Evolutionary conservation across 73 alveolate genomes (phyloP).

Genomic region (Blepharisma stoltei): DNA sequence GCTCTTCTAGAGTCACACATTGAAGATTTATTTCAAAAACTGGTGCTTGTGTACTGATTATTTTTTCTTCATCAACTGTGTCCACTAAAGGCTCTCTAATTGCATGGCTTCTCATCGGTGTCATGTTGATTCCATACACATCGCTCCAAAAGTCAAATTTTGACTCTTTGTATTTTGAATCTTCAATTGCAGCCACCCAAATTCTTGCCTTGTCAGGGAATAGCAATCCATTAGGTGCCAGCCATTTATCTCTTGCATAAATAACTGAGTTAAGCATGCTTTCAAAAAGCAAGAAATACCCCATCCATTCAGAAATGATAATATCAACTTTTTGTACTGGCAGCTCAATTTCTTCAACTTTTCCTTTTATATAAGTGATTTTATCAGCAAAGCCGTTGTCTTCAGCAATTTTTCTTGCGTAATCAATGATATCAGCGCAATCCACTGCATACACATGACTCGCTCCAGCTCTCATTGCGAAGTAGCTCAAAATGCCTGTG

Average conservation of each 20-base stretch:
- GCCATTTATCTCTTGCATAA: constrained; percentile 91
- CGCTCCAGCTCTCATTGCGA: constrained; percentile 98
- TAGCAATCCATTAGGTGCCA: constrained; percentile 63
- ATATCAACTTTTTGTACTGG: constrained; percentile 92
- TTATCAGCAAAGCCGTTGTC: constrained; percentile 74
- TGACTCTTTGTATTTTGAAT: constrained; percentile 75
- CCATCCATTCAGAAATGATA: constrained; percentile 97
- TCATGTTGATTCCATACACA: constrained; percentile 84
- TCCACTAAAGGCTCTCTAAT: constrained; percentile 51
- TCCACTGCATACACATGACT: constrained; percentile 94
- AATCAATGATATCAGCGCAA: constrained; percentile 88
- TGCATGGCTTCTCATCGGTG: constrained; percentile 45
- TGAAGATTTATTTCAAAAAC: constrained; percentile 72
- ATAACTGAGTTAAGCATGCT: constrained; percentile 92
- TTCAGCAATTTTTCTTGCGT: constrained; percentile 80
- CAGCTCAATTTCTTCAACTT: constrained; percentile 91
- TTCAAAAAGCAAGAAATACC: constrained; percentile 88
- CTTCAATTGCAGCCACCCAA: constrained; percentile 84
- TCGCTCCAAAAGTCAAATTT: constrained; percentile 88
- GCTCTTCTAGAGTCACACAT: constrained; percentile 64
- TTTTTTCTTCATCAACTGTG: constrained; percentile 20
- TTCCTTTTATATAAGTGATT: constrained; percentile 86
- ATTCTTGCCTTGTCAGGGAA: constrained; percentile 89
- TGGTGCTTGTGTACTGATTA: constrained; percentile 42
- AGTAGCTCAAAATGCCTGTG: constrained; percentile 91